Evolutionary conservation across 768 basidiomycete species (phyloP).

Genomic region (Hygrophoropsis aurantiaca): DNA sequence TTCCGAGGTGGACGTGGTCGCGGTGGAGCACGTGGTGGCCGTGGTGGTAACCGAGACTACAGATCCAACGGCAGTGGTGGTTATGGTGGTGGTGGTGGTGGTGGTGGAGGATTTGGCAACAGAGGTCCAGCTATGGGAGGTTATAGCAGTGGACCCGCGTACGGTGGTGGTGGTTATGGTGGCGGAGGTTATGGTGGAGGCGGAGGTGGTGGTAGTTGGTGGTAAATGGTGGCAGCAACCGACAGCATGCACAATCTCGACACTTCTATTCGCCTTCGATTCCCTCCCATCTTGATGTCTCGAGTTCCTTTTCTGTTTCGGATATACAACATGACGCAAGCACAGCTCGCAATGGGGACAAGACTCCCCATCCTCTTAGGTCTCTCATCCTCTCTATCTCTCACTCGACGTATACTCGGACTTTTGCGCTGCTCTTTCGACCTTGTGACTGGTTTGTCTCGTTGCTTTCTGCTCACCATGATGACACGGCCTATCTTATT

Average conservation of each 20-base stretch:
- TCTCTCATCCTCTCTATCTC: slow-evolving; percentile 24
- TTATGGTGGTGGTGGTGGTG: slow-evolving; percentile 35
- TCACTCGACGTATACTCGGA: slow-evolving; percentile 35
- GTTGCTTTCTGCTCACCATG: slow-evolving; percentile 50
- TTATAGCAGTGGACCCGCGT: slow-evolving; percentile 30
- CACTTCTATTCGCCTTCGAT: slow-evolving; percentile 5
- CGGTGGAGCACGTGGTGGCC: slow-evolving; percentile 51
- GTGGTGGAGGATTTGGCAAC: slow-evolving; percentile 28
- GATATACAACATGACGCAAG: too few species aligned
- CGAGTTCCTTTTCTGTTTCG: too few species aligned
- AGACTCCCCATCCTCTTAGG: slow-evolving; percentile 13
- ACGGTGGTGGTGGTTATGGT: slow-evolving; percentile 49
- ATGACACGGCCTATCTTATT: slow-evolving; percentile 43
- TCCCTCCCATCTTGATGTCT: neutral
- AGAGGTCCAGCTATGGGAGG: slow-evolving; percentile 20
- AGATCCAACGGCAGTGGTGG: slow-evolving; percentile 25
- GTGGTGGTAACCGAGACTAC: slow-evolving; percentile 40
- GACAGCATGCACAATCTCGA: slow-evolving; percentile 5
- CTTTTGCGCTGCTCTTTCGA: slow-evolving; percentile 65
- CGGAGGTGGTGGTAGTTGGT: slow-evolving; percentile 39
- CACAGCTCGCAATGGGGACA: too few species aligned
- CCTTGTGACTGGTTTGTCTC: slow-evolving; percentile 50
- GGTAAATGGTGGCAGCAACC: slow-evolving; percentile 35
- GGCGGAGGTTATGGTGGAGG: slow-evolving; percentile 27
- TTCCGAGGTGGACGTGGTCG: slow-evolving; percentile 56